These are phyloP conservation scores for Fusarium transvaalense DNA, from an alignment of 2,329 filamentous ascomycete genomes.

Conservation along the genomic window DNA sequence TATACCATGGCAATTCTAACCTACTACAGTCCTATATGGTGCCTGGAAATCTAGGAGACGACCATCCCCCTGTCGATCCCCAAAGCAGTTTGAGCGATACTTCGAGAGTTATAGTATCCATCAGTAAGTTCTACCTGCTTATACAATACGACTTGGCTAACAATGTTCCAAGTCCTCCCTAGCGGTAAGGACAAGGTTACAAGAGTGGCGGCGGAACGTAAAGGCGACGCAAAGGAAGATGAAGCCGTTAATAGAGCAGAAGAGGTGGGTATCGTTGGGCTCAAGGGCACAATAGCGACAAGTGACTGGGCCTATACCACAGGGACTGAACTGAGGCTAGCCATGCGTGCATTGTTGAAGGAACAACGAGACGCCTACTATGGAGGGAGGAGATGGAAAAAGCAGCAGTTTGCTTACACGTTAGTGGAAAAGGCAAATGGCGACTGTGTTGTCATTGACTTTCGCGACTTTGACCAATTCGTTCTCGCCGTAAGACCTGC, in stretches of 20 bases:
- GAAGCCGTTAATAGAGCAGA: not conserved
- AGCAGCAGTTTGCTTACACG: not conserved
- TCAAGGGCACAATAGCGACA: not conserved
- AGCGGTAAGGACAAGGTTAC: not conserved
- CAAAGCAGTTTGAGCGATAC: not conserved
- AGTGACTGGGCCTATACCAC: not conserved
- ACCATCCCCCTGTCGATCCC: not conserved
- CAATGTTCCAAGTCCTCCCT: not conserved
- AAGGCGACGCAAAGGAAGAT: not conserved
- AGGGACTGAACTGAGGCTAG: not conserved
- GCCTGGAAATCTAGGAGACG: not conserved
- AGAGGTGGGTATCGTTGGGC: not conserved
- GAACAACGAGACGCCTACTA: not conserved
- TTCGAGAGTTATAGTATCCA: not conserved
- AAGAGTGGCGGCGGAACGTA: fast-evolving
- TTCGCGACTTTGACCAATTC: not conserved
- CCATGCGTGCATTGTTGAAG: not conserved
- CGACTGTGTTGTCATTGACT: not conserved
- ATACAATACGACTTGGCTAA: not conserved
- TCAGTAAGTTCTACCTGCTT: not conserved
- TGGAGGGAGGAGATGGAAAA: not conserved
- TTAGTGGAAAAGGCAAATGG: not conserved
- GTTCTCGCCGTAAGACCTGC: not conserved
- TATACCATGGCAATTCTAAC: not conserved
- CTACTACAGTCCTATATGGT: not conserved